Evolutionary conservation across 805 yeast genomes (phyloP).

Genomic region (Ogataea thermomethanolica): DNA sequence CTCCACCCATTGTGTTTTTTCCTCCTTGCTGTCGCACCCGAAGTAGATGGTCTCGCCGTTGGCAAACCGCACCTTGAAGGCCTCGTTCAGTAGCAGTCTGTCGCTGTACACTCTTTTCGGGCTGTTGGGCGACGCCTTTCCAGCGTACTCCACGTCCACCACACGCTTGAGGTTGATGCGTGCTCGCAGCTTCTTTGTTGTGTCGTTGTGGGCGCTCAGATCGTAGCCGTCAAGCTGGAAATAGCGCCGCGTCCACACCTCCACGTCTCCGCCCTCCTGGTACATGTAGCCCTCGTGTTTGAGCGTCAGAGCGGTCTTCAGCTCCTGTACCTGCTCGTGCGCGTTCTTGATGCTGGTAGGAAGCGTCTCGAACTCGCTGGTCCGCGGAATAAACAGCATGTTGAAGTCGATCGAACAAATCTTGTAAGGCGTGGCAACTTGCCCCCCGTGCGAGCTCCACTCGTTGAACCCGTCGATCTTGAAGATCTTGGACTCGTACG

Average conservation of each 20-base stretch:
- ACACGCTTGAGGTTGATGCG: slow-evolving; percentile 73
- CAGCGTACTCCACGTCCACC: slow-evolving; percentile 45
- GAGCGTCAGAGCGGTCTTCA: slow-evolving; percentile 26
- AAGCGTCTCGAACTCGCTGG: slow-evolving; percentile 54
- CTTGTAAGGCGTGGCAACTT: slow-evolving; percentile 46
- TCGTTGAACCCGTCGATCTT: slow-evolving; percentile 70
- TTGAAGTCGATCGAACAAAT: slow-evolving; percentile 67
- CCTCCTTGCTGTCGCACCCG: slow-evolving; percentile 70
- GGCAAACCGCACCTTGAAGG: slow-evolving; percentile 70
- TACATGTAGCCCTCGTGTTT: slow-evolving; percentile 65
- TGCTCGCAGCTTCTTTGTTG: slow-evolving; percentile 64
- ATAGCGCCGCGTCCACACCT: slow-evolving; percentile 66
- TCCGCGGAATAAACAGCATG: slow-evolving; percentile 67
- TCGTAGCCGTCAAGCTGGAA: slow-evolving; percentile 71
- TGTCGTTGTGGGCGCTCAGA: slow-evolving; percentile 73
- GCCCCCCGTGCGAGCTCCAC: slow-evolving; percentile 56
- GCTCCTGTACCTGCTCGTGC: slow-evolving; percentile 38
- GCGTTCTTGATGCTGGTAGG: slow-evolving; percentile 67
- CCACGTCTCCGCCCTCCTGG: slow-evolving; percentile 92
- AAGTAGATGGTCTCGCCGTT: slow-evolving; percentile 82
- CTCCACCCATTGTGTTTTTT: slow-evolving; percentile 63
- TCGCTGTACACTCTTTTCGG: slow-evolving; percentile 61
- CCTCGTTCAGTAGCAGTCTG: slow-evolving; percentile 61
- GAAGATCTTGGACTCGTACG: slow-evolving; percentile 49
- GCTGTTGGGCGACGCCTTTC: slow-evolving; percentile 28